A percentile compares a stretch with the other conserved stretches of the same genome.
phyloP scores from a whole-genome alignment of 2,329 filamentous ascomycete genomes.

The Mycosphaerella arachidis region DNA sequence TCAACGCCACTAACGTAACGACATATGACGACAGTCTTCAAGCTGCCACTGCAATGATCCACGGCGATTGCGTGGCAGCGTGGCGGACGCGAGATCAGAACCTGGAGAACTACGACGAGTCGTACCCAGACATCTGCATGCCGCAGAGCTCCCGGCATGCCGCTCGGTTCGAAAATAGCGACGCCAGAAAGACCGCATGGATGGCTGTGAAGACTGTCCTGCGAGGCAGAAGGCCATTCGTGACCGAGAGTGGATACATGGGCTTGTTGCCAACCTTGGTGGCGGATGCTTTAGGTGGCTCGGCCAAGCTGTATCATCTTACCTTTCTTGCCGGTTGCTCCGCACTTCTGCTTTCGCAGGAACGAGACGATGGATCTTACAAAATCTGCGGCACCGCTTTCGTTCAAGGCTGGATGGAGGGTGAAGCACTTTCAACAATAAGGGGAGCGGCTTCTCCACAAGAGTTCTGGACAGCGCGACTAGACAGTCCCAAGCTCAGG shows the following conservation, averaged over 20 bases:
- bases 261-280: constrained; percentile 7
- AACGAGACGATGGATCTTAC: constrained; percentile 5
- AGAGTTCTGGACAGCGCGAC: constrained; percentile 2
- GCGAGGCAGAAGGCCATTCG: constrained; percentile 5
- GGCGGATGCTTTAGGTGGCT: background rate
- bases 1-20: background rate
- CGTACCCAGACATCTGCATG: background rate
- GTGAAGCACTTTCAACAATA: constrained; percentile 1
- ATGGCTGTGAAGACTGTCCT: constrained; percentile 6
- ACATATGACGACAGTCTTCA: constrained; percentile 5
- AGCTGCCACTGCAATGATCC: constrained; percentile 10
- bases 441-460: constrained; percentile 2
- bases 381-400: constrained; percentile 4
- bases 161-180: constrained; percentile 1
- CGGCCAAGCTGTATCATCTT: background rate
- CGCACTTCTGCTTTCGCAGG: constrained; percentile 9
- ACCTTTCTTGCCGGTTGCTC: constrained; percentile 9
- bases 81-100: constrained; percentile 9
- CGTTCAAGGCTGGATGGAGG: constrained; percentile 11
- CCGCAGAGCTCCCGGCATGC: constrained; percentile 3
- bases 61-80: constrained; percentile 5
- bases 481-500: background rate
- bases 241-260: constrained; percentile 11
- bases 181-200: constrained; percentile 4
- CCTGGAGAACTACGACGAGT: background rate